A percentile compares a stretch with the other conserved stretches of the same genome.
Conservation (phyloP, 2,329 filamentous ascomycete genomes). For the Nigrospora osmanthi region DNA sequence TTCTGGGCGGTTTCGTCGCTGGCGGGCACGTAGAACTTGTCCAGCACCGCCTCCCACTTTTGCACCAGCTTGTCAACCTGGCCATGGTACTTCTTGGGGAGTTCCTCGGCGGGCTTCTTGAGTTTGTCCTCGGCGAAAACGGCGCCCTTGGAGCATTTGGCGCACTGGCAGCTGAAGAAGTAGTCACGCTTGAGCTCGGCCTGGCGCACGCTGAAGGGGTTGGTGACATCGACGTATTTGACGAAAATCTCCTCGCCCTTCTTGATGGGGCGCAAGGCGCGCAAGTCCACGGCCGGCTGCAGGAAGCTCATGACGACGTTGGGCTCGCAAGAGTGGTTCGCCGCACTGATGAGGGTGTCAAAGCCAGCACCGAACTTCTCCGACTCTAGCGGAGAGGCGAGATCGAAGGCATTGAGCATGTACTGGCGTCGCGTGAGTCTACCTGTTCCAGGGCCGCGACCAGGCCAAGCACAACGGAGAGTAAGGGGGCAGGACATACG, state of each 20-base stretch:
- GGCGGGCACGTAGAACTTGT: constrained; percentile 5
- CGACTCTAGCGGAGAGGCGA: constrained; percentile 14
- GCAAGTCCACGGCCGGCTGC: constrained; percentile 30
- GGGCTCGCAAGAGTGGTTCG: constrained; percentile 44
- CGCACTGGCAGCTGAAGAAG: constrained; percentile 39
- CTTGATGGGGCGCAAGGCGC: constrained; percentile 34
- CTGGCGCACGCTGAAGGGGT: constrained; percentile 34
- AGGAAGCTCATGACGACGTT: constrained; percentile 40
- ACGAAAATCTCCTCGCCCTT: constrained; percentile 41
- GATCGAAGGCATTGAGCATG: constrained; percentile 6
- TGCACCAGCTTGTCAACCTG: constrained; percentile 11
- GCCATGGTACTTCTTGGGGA: constrained; percentile 7
- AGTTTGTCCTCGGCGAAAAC: constrained; percentile 31
- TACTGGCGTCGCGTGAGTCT: neutral
- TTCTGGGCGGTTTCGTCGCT: constrained; percentile 7
- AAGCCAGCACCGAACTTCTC: constrained; percentile 12
- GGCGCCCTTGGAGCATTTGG: constrained; percentile 33
- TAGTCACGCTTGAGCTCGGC: constrained; percentile 33
- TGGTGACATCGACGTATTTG: constrained; percentile 37
- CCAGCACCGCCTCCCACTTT: constrained; percentile 6
- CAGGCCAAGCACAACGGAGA: neutral
- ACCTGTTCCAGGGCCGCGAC: neutral
- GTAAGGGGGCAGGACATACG: constrained; percentile 6
- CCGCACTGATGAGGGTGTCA: constrained; percentile 16
- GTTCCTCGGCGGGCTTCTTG: constrained; percentile 10